Conservation (phyloP, 2,329 filamentous ascomycete species). For the Fusarium chaquense region DNA sequence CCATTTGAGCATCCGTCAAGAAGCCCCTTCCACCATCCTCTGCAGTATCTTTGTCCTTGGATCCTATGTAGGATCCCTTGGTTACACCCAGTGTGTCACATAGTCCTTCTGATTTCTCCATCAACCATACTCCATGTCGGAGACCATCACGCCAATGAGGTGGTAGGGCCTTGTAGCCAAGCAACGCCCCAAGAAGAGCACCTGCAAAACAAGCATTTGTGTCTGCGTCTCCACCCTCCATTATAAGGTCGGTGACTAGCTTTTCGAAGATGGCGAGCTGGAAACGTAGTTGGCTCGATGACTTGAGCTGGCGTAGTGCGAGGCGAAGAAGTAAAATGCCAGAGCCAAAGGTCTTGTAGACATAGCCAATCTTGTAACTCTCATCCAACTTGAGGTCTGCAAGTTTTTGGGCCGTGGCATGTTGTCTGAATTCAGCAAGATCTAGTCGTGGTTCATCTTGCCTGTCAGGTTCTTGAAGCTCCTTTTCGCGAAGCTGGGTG, state of each 20-base stretch:
- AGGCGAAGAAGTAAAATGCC: constrained; percentile 59
- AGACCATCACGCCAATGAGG: constrained; percentile 63
- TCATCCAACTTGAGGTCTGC: constrained; percentile 60
- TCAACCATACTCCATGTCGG: constrained; percentile 58
- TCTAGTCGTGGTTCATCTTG: constrained; percentile 54
- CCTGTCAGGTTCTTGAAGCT: constrained; percentile 42
- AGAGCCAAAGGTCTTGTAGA: constrained; percentile 65
- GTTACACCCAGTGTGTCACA: constrained; percentile 55
- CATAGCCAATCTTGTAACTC: constrained; percentile 61
- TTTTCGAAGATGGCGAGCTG: constrained; percentile 57
- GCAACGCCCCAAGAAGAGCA: constrained; percentile 60
- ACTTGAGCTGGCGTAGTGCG: constrained; percentile 54
- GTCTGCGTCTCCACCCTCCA: constrained; percentile 66
- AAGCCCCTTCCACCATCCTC: constrained; percentile 57
- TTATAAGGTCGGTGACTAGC: constrained; percentile 61
- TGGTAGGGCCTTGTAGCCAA: constrained; percentile 61
- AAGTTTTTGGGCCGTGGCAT: constrained; percentile 54
- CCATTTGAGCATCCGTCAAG: constrained; percentile 54
- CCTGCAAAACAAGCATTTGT: constrained; percentile 67
- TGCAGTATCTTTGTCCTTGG: constrained; percentile 55
- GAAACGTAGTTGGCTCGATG: constrained; percentile 27
- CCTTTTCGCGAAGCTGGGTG: constrained; percentile 27
- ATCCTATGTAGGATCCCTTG: constrained; percentile 50
- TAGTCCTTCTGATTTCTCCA: constrained; percentile 58
- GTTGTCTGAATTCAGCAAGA: constrained; percentile 55